Evolutionary conservation across 2,329 filamentous ascomycete genomes (phyloP).

Genomic region (Penicillium sp.): DNA sequence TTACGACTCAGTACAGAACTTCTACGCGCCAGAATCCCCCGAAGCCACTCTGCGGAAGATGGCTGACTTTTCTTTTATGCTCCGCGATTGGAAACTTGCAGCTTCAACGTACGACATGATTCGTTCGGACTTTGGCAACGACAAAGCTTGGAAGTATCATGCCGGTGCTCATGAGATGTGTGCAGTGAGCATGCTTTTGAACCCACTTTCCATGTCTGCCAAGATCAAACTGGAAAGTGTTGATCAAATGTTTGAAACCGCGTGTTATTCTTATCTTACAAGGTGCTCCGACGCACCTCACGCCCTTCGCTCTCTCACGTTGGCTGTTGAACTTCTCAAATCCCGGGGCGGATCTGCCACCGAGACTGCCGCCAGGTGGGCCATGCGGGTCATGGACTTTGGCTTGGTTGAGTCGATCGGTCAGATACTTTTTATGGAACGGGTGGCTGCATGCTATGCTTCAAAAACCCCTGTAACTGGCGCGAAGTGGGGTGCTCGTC

Average conservation of each 20-base stretch:
- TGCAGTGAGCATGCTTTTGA: slow-evolving; percentile 79
- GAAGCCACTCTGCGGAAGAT: slow-evolving; percentile 93
- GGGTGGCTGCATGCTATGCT: slow-evolving; percentile 81
- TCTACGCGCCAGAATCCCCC: slow-evolving; percentile 79
- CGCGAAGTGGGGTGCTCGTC: slow-evolving; percentile 70
- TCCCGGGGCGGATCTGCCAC: slow-evolving; percentile 77
- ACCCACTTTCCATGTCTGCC: slow-evolving; percentile 70
- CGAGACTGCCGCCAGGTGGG: slow-evolving; percentile 88
- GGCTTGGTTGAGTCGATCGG: slow-evolving; percentile 75
- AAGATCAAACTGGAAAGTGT: slow-evolving; percentile 81
- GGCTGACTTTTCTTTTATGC: slow-evolving; percentile 95
- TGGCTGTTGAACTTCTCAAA: slow-evolving; percentile 81
- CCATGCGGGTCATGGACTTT: slow-evolving; percentile 76
- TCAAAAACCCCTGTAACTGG: slow-evolving; percentile 71
- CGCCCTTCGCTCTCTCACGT: slow-evolving; percentile 74
- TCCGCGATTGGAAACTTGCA: slow-evolving; percentile 92
- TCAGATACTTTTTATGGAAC: slow-evolving; percentile 82
- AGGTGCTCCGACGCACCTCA: slow-evolving; percentile 80
- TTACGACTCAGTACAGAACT: slow-evolving; percentile 77
- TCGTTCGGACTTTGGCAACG: slow-evolving; percentile 84
- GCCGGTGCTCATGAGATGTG: slow-evolving; percentile 96
- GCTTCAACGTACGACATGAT: slow-evolving; percentile 91
- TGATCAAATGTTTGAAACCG: slow-evolving; percentile 85
- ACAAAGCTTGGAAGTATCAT: slow-evolving; percentile 96
- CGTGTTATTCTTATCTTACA: slow-evolving; percentile 89